Evolutionary conservation across 441 rosid species (phyloP).

Genomic region (Cnidoscolus chayamansa): DNA sequence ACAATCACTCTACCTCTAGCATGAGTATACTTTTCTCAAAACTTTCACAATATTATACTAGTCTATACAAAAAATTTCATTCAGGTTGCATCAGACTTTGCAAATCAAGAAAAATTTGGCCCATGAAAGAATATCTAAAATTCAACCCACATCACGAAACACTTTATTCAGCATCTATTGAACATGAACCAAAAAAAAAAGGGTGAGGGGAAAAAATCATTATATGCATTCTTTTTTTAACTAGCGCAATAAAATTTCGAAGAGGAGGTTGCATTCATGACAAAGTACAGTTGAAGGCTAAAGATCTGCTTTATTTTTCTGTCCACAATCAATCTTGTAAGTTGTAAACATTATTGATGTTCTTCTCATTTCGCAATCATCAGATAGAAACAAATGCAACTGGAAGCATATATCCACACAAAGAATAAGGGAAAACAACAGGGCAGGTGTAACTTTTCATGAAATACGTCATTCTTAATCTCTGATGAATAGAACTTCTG

Average conservation of each 20-base stretch:
- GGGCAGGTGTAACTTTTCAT: slow-evolving; percentile 8
- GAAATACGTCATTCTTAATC: slow-evolving; percentile 31
- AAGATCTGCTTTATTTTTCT: too few relatives aligned
- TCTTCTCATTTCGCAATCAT: not conserved
- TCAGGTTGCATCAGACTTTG: too few relatives aligned
- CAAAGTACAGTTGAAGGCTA: not conserved
- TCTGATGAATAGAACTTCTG: slow-evolving; percentile 59
- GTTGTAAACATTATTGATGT: not conserved
- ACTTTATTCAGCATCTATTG: not conserved
- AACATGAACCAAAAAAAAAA: not conserved
- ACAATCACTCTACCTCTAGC: too few relatives aligned
- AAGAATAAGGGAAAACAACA: not conserved
- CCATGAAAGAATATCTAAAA: too few relatives aligned
- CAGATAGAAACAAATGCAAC: slow-evolving; percentile 6
- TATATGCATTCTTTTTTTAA: not conserved
- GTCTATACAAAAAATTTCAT: too few relatives aligned
- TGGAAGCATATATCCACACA: not conserved
- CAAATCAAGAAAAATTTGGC: too few relatives aligned
- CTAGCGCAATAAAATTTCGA: not conserved
- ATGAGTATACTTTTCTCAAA: too few relatives aligned
- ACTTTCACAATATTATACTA: too few relatives aligned
- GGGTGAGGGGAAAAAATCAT: not conserved
- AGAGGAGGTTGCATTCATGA: not conserved
- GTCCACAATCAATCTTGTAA: not conserved
- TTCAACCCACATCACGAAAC: too few relatives aligned